These are phyloP conservation scores for Cylindrotheca fusiformis DNA, from an alignment of 108 stramenopile genomes.

Conservation along the genomic window DNA sequence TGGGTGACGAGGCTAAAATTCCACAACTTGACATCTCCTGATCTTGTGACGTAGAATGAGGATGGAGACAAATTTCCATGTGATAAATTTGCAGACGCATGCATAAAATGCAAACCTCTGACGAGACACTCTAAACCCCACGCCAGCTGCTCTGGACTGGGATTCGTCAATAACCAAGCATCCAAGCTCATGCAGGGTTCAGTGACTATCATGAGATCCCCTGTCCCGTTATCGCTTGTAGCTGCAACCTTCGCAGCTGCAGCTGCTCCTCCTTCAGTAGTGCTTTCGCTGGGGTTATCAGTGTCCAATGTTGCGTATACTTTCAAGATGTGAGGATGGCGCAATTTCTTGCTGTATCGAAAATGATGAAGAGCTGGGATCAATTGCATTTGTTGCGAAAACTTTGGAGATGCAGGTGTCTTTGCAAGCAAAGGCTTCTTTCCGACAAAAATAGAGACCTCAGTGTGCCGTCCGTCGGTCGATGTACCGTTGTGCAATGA, in stretches of 20 bases:
- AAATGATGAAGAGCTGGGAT: slow-evolving; percentile 82
- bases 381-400: slow-evolving; percentile 47
- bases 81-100: slow-evolving; percentile 72
- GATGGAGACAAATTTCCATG: slow-evolving; percentile 71
- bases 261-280: slow-evolving; percentile 12
- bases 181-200: slow-evolving; percentile 66
- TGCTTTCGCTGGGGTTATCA: slow-evolving; percentile 62
- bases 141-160: slow-evolving; percentile 51
- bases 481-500: slow-evolving; percentile 70
- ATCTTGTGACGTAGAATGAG: slow-evolving; percentile 73
- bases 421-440: slow-evolving; percentile 63
- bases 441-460: slow-evolving; percentile 73
- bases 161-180: slow-evolving; percentile 50
- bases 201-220: slow-evolving; percentile 79
- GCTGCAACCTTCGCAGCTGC: slow-evolving; percentile 21
- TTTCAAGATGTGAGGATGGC: slow-evolving; percentile 77
- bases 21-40: slow-evolving; percentile 86
- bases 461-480: slow-evolving; percentile 34
- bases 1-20: slow-evolving; percentile 71
- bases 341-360: slow-evolving; percentile 60
- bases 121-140: slow-evolving; percentile 83
- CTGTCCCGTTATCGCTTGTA: slow-evolving; percentile 41
- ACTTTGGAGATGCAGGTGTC: slow-evolving; percentile 32
- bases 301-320: slow-evolving; percentile 81
- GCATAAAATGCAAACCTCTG: slow-evolving; percentile 68